These are phyloP conservation scores for Aspergillus avenaceus DNA, from an alignment of 495 filamentous ascomycete genomes.

Conservation along the genomic window DNA sequence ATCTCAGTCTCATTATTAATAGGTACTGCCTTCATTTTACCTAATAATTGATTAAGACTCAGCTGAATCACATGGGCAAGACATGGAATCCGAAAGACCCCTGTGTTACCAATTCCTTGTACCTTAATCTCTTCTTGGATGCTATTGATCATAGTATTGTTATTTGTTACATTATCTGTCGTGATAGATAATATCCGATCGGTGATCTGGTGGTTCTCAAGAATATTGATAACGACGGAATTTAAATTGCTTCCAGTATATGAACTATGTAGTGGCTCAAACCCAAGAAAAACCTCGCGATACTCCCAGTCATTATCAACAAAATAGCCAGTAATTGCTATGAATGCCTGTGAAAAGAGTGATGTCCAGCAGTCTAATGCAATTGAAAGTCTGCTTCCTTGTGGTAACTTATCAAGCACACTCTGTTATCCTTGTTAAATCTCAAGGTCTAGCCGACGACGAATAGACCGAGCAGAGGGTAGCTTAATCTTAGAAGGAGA, in stretches of 20 bases:
- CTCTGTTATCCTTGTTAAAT: not conserved
- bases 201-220: slow-evolving; percentile 9
- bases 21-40: slow-evolving; percentile 10
- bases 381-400: slow-evolving; percentile 12
- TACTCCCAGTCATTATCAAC: slow-evolving; percentile 17
- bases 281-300: slow-evolving; percentile 16
- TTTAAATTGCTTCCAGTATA: slow-evolving; percentile 12
- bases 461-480: not conserved
- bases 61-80: slow-evolving; percentile 19
- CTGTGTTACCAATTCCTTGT: not conserved
- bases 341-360: slow-evolving; percentile 15
- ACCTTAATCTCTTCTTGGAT: slow-evolving; percentile 8
- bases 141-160: slow-evolving; percentile 10
- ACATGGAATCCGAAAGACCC: slow-evolving; percentile 6
- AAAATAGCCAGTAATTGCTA: slow-evolving; percentile 18
- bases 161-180: slow-evolving; percentile 20
- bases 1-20: slow-evolving; percentile 6
- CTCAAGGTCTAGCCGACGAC: not conserved
- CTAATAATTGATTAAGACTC: slow-evolving; percentile 14
- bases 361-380: slow-evolving; percentile 15
- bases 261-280: slow-evolving; percentile 10
- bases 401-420: slow-evolving; percentile 3
- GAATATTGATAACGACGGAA: slow-evolving; percentile 5
- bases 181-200: slow-evolving; percentile 12
- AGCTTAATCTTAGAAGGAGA: not conserved